phyloP scores from a whole-genome alignment of 2,329 filamentous ascomycete species.

The Cladosporium halotolerans region DNA sequence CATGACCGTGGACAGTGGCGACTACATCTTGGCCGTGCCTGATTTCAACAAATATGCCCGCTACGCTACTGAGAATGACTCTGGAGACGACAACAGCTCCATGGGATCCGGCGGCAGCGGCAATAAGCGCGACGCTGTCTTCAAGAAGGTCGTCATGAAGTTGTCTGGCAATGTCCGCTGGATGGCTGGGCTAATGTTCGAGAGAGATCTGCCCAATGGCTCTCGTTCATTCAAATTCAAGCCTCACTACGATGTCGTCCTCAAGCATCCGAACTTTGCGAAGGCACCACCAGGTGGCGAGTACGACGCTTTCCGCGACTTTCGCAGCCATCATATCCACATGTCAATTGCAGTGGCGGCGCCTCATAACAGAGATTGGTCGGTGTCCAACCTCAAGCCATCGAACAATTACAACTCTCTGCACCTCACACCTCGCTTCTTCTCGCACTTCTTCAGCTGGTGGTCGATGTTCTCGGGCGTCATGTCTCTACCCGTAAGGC shows the following conservation, averaged over 20 bases:
- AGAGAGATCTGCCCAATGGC: conserved; percentile 68
- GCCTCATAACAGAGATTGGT: conserved; percentile 81
- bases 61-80: conserved; percentile 47
- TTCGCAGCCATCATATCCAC: conserved; percentile 94
- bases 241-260: conserved; percentile 83
- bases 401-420: conserved; percentile 94
- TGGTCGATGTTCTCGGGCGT: conserved; percentile 94
- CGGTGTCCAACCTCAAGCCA: conserved; percentile 63
- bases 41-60: conserved; percentile 87
- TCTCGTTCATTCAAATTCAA: conserved; percentile 79
- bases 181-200: conserved; percentile 86
- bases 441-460: conserved; percentile 97
- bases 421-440: conserved; percentile 89
- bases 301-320: conserved; percentile 95
- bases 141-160: conserved; percentile 99
- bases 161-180: conserved; percentile 92
- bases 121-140: conserved; percentile 68
- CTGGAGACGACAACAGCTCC: conserved; percentile 49
- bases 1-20: conserved; percentile 91
- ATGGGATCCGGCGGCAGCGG: conserved; percentile 55
- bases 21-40: conserved; percentile 89
- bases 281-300: conserved; percentile 47
- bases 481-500: conserved; percentile 88
- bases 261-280: conserved; percentile 73
- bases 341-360: conserved; percentile 87